Conservation (phyloP, 2,329 filamentous ascomycete species). For the Seiridium cupressi region DNA sequence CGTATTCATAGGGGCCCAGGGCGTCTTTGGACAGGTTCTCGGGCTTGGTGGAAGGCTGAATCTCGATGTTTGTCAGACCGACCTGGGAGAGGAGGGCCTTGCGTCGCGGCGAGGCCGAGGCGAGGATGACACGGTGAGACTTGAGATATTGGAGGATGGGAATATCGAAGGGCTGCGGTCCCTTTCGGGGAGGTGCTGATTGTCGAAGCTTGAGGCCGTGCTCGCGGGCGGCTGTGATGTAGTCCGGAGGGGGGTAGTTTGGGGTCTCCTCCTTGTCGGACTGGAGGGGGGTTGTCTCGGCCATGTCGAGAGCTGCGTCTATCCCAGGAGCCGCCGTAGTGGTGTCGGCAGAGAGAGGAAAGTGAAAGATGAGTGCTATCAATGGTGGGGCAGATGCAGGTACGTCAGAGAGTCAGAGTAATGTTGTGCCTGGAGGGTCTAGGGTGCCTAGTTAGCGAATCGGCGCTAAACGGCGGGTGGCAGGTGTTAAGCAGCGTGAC, state of each 20-base stretch:
- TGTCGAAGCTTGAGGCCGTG: constrained; percentile 26
- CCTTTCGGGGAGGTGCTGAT: constrained; percentile 35
- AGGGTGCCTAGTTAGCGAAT: too few species aligned
- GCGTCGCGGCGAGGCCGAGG: constrained; percentile 83
- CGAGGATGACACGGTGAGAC: constrained; percentile 80
- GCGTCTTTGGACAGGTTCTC: constrained; percentile 79
- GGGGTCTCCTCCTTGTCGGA: constrained; percentile 16
- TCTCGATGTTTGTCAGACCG: constrained; percentile 78
- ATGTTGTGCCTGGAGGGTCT: too few species aligned
- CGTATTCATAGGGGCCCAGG: constrained; percentile 85
- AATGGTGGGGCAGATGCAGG: constrained; percentile 11
- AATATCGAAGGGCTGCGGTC: constrained; percentile 68
- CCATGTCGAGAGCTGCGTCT: constrained; percentile 13
- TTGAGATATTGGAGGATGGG: constrained; percentile 77
- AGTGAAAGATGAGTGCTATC: neutral
- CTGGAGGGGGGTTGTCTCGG: constrained; percentile 16
- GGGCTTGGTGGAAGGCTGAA: constrained; percentile 77
- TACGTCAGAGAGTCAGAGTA: constrained; percentile 6
- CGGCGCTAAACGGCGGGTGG: too few species aligned
- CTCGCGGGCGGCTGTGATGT: constrained; percentile 38
- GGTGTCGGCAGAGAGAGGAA: neutral
- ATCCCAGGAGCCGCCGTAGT: neutral
- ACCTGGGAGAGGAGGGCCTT: constrained; percentile 80
- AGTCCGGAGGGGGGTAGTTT: constrained; percentile 44
- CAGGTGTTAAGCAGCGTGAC: too few species aligned